phyloP scores from a whole-genome alignment of 208 protist species.

The Phytomonas sp. region DNA sequence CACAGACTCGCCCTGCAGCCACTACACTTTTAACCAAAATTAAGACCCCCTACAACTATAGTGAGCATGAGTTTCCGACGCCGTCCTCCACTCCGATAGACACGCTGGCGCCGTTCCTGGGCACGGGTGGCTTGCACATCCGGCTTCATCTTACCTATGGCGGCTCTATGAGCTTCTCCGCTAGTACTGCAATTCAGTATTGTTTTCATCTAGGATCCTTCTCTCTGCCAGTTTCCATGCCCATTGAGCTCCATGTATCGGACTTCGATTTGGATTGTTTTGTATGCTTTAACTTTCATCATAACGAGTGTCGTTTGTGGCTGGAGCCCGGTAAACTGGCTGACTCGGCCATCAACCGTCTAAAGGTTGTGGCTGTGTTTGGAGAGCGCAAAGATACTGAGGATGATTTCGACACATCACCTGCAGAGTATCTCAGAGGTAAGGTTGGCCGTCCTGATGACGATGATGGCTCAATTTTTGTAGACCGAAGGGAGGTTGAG shows the following conservation, averaged over 20 bases:
- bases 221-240: slow-evolving; percentile 48
- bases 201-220: slow-evolving; percentile 36
- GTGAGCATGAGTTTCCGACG: slow-evolving; percentile 8
- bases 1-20: background rate
- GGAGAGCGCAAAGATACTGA: slow-evolving; percentile 24
- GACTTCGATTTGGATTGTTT: slow-evolving; percentile 76
- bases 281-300: slow-evolving; percentile 57
- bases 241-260: slow-evolving; percentile 38
- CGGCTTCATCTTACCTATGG: slow-evolving; percentile 81
- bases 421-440: background rate
- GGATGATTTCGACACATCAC: slow-evolving; percentile 2
- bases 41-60: background rate
- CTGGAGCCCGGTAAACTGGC: slow-evolving; percentile 54
- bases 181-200: slow-evolving; percentile 42
- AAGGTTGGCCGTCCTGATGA: slow-evolving; percentile 3
- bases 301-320: slow-evolving; percentile 53
- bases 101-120: slow-evolving; percentile 34
- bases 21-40: background rate
- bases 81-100: slow-evolving; percentile 17
- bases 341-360: slow-evolving; percentile 50
- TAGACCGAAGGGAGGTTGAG: slow-evolving; percentile 60
- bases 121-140: slow-evolving; percentile 49
- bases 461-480: slow-evolving; percentile 31
- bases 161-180: slow-evolving; percentile 46
- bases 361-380: slow-evolving; percentile 51